Base-by-base conservation (phyloP, 202 grass and related monocot genomes). In the Brachypodium distachyon region DNA sequence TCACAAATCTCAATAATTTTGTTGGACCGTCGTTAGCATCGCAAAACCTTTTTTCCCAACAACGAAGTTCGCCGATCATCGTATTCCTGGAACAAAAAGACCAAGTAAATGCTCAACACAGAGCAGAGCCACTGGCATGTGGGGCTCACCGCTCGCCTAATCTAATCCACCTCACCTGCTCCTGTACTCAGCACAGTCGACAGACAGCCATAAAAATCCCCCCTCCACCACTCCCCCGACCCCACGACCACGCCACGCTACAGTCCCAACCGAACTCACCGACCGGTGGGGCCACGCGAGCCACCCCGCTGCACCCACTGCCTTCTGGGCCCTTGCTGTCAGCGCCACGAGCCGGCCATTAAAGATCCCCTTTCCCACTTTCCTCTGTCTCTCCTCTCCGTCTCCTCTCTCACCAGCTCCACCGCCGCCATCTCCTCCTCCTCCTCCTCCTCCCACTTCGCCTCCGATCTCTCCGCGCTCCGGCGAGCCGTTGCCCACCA, bases 381-480 rank as follows among this genome's bases (percentile, higher is more conserved):
- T 77, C 57, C 34, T 48, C 42, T 12, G 32, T 44, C 25, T 8
- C 31, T 26, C 12, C 64, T 26, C 31, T 6, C n/a, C 10, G 44
- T 40, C 50, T 41, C 4, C 4, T 70, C 50, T 51, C 80, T 29
- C 48, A 33, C 70, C 80, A 36, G 81, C 71, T 84, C 81, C 81
- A 49, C 67, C 74, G 47, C 80, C 84, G 72, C 68, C 76, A 2
- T n/a, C n/a, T n/a, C 22, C 21, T 27, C 8, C 19, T 4, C 9
- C 19, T 43, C 29, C 72, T 61, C 43, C 83, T 52, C 29, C 61
- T 74, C 68, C 77, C 60, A 42, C 28, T 61, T 32, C 62, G 7
- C 46, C 56, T 61, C 83, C 77, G 74, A 83, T 83, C 86, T 49
- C 55, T 54, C 64, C 21, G 18, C 5, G 21, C 36, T 47, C 76